Base-by-base conservation (phyloP, 2,329 filamentous ascomycete species). In the Botrytis fabae region DNA sequence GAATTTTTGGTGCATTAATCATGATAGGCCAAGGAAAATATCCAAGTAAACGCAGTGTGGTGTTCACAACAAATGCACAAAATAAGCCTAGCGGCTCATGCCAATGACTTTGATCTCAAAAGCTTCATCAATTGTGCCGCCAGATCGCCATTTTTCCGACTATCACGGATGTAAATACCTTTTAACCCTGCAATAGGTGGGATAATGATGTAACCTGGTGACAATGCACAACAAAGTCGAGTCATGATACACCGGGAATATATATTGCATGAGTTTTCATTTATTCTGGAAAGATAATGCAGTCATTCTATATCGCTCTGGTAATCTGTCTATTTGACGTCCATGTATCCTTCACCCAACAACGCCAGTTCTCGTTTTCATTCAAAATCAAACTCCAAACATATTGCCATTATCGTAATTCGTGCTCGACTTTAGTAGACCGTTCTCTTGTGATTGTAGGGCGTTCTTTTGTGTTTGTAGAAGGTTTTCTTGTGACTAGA, bases 321-420 rank as follows among this genome's bases (percentile, higher is more conserved):
- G 46, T 22, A 54, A 68, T 42, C 46, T 69, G 35, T 59, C 65
- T 57, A 69, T 44, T 18, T 54, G 65, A 28, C 40, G 51, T 42
- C 35, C 54, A n/a, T 38, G 32, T 38, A 70, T 46, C 7, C 32
- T 61, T 38, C 51, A 62, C 18, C 40, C 40, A 38, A 35, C 28
- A 60, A 38, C 54, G 68, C 68, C 54, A 16, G 57, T 22, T 70
- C 40, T 35, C 14, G 32, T 9, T 61, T 46, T 18, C 35, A n/a
- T 57, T 51, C 57, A 42, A 66, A 25, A 32, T 65, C 20, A 14
- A 16, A 70, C 40, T 44, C 40, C 40, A 61, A 46, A 18, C 40
- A 59, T 32, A 42, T 42, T 69, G 25, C 25, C 32, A 20, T 70
- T 25, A 70, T 70, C 68, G 44, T 61, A 62, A 70, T 70, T 70